phyloP scores from a whole-genome alignment of 1,284 basidiomycete genomes.

The Sanghuangporus weigelae region DNA sequence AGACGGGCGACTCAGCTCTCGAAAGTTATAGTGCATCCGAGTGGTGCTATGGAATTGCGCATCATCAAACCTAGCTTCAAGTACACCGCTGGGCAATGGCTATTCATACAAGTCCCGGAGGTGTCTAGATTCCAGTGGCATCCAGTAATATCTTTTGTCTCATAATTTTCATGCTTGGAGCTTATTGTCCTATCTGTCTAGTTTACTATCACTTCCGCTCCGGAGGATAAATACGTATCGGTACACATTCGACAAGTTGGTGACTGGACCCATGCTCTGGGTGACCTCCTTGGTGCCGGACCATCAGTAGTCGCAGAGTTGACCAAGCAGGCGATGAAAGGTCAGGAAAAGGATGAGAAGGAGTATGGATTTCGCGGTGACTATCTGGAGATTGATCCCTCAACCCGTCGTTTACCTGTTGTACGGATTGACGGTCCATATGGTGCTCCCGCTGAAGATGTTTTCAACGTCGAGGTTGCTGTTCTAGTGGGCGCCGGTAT shows the following conservation, averaged over 20 bases:
- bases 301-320: slow-evolving; percentile 68
- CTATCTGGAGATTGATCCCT: slow-evolving; percentile 71
- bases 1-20: slow-evolving; percentile 69
- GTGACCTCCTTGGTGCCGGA: slow-evolving; percentile 77
- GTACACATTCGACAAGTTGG: slow-evolving; percentile 89
- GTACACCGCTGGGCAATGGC: slow-evolving; percentile 87
- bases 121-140: slow-evolving; percentile 85
- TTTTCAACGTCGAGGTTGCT: slow-evolving; percentile 81
- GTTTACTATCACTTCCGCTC: slow-evolving; percentile 92
- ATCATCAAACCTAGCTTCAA: slow-evolving; percentile 86
- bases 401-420: slow-evolving; percentile 51
- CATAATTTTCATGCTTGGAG: background rate
- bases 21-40: slow-evolving; percentile 78
- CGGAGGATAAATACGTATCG: slow-evolving; percentile 85
- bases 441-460: slow-evolving; percentile 86
- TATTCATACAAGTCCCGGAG: slow-evolving; percentile 84
- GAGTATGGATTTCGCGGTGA: slow-evolving; percentile 55
- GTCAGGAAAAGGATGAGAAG: slow-evolving; percentile 55
- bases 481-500: slow-evolving; percentile 87
- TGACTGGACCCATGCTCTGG: slow-evolving; percentile 80
- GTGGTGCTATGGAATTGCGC: slow-evolving; percentile 86
- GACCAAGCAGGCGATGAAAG: slow-evolving; percentile 71
- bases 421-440: slow-evolving; percentile 84
- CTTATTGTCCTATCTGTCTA: slow-evolving; percentile 27
- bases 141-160: slow-evolving; percentile 50